phyloP scores from a whole-genome alignment of 169 alveolate genomes.

The Babesia ovis region DNA sequence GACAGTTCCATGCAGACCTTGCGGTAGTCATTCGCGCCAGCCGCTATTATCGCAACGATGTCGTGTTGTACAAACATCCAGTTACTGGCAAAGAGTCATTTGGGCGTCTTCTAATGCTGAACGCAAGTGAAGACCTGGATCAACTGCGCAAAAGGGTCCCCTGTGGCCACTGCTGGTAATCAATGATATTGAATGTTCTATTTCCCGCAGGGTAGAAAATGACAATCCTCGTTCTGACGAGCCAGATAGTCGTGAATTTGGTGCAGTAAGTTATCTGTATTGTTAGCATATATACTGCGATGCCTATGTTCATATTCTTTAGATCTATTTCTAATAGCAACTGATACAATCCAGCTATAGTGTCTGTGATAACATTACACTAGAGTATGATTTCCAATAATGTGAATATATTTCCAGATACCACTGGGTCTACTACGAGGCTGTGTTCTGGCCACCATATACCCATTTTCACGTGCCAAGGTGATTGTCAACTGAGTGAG shows the following conservation, averaged over 20 bases:
- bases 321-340: too few species aligned
- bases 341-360: not conserved
- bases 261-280: constrained; percentile 63
- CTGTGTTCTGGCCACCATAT: constrained; percentile 58
- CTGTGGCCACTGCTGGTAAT: constrained; percentile 69
- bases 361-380: not conserved
- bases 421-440: constrained; percentile 65
- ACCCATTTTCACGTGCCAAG: constrained; percentile 60
- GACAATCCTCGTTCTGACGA: constrained; percentile 62
- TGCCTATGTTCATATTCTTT: not conserved
- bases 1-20: constrained; percentile 29
- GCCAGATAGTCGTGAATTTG: constrained; percentile 53
- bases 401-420: constrained; percentile 23
- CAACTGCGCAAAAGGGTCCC: constrained; percentile 20
- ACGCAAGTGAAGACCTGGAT: constrained; percentile 13
- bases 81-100: constrained; percentile 44
- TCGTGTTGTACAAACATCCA: constrained; percentile 59
- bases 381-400: not conserved
- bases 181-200: not conserved
- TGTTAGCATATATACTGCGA: not conserved
- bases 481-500: constrained; percentile 36
- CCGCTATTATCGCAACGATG: constrained; percentile 52
- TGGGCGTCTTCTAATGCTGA: constrained; percentile 49
- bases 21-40: constrained; percentile 53
- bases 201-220: constrained; percentile 47